These are phyloP conservation scores for Ophiostoma ulmi DNA, from an alignment of 2,329 filamentous ascomycete species.

Conservation along the genomic window DNA sequence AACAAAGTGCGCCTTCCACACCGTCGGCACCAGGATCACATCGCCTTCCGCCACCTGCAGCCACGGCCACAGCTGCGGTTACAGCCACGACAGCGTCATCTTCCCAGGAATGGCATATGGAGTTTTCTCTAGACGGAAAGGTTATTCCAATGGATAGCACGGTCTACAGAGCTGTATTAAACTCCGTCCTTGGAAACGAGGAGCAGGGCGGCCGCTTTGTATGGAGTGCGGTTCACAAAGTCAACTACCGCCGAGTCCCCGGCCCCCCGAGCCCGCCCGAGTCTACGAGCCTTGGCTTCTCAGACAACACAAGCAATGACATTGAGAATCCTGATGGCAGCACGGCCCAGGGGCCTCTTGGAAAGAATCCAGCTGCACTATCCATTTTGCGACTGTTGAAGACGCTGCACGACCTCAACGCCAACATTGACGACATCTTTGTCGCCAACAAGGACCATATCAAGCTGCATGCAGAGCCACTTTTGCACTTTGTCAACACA, in stretches of 20 bases:
- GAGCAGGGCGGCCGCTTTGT: constrained; percentile 70
- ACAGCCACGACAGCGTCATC: constrained; percentile 46
- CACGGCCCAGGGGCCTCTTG: constrained; percentile 67
- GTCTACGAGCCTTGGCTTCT: constrained; percentile 54
- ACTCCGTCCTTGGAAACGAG: constrained; percentile 45
- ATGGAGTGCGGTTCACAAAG: constrained; percentile 84
- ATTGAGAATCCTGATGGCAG: background rate
- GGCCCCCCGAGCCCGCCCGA: constrained; percentile 72
- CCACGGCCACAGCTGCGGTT: background rate
- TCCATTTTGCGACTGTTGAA: constrained; percentile 84
- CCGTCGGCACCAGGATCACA: constrained; percentile 53
- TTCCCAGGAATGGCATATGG: constrained; percentile 94
- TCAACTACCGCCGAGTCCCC: constrained; percentile 82
- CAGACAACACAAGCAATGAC: constrained; percentile 45
- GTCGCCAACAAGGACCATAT: constrained; percentile 67
- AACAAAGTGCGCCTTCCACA: constrained; percentile 42
- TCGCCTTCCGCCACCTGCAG: constrained; percentile 41
- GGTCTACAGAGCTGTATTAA: constrained; percentile 90
- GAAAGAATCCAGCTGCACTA: constrained; percentile 76
- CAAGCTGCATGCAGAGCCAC: constrained; percentile 70
- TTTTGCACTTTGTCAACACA: constrained; percentile 95
- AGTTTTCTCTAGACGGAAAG: constrained; percentile 83
- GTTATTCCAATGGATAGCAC: constrained; percentile 86
- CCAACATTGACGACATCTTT: constrained; percentile 86
- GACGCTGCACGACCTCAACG: constrained; percentile 86